phyloP scores from a whole-genome alignment of 208 protist species.

The Crithidia thermophila region DNA sequence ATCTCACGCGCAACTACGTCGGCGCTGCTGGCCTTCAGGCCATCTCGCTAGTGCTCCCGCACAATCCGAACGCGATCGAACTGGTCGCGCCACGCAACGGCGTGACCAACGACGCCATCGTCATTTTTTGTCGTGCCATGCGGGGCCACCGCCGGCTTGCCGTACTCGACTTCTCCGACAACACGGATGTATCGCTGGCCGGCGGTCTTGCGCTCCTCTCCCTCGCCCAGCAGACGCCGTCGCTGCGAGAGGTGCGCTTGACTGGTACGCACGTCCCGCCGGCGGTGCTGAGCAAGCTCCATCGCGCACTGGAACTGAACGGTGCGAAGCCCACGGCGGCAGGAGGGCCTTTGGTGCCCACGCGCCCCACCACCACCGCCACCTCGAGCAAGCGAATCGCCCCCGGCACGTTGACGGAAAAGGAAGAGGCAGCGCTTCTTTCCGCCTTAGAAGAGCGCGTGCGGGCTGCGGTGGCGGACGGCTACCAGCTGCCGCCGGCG shows the following conservation, averaged over 20 bases:
- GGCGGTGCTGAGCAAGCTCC: constrained; percentile 58
- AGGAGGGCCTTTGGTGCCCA: too few species aligned
- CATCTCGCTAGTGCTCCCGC: constrained; percentile 63
- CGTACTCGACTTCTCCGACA: constrained; percentile 72
- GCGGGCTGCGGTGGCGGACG: constrained; percentile 4
- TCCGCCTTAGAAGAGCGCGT: constrained; percentile 15
- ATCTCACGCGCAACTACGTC: constrained; percentile 76
- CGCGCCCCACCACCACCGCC: not conserved
- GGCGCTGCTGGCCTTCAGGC: constrained; percentile 76
- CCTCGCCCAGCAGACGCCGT: constrained; percentile 51
- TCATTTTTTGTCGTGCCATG: constrained; percentile 80
- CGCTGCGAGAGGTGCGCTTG: constrained; percentile 41
- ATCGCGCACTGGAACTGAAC: constrained; percentile 44
- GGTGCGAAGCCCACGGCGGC: not conserved
- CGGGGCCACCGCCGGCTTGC: constrained; percentile 44
- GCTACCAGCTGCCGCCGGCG: constrained; percentile 34
- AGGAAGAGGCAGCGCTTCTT: not conserved
- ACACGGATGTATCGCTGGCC: constrained; percentile 67
- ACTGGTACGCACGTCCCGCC: constrained; percentile 67
- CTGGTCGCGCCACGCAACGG: constrained; percentile 65
- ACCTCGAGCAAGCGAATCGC: too few species aligned
- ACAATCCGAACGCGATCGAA: constrained; percentile 56
- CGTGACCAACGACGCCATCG: constrained; percentile 81
- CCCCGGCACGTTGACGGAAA: not conserved
- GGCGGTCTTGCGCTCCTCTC: constrained; percentile 74